These are phyloP conservation scores for Pichia sp. DNA, from an alignment of 1,139 yeast species.

Conservation along the genomic window DNA sequence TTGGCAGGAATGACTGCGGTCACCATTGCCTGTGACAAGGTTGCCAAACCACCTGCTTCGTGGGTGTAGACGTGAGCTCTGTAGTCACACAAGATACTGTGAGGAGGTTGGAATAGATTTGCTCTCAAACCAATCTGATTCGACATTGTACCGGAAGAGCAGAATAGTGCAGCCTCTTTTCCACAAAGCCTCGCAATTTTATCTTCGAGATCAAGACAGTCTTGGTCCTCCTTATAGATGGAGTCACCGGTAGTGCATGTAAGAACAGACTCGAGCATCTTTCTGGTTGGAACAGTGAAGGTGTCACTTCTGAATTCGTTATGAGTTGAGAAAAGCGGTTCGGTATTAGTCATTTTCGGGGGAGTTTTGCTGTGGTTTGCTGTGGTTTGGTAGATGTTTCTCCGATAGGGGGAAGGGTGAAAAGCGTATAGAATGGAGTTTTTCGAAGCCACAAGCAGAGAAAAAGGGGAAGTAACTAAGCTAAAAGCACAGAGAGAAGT, in stretches of 20 bases:
- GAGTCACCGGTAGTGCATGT: constrained; percentile 76
- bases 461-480: neutral
- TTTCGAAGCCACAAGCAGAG: too few relatives aligned
- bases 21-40: constrained; percentile 89
- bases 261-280: constrained; percentile 64
- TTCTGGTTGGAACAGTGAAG: constrained; percentile 82
- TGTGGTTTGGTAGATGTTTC: neutral
- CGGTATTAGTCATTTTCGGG: neutral
- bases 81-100: constrained; percentile 76
- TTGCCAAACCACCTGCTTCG: constrained; percentile 91
- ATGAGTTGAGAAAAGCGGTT: constrained; percentile 21
- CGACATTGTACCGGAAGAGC: constrained; percentile 87
- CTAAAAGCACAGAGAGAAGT: neutral
- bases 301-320: constrained; percentile 74
- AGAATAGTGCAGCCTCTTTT: constrained; percentile 76
- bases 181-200: constrained; percentile 71
- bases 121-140: constrained; percentile 84
- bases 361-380: neutral
- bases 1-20: constrained; percentile 74
- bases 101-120: constrained; percentile 80
- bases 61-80: constrained; percentile 78
- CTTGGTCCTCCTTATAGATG: constrained; percentile 78
- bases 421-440: neutral
- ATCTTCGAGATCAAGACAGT: constrained; percentile 61
- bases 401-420: neutral